Evolutionary conservation across 2,329 filamentous ascomycete species (phyloP).

Genomic region (Monosporascus cannonballus): DNA sequence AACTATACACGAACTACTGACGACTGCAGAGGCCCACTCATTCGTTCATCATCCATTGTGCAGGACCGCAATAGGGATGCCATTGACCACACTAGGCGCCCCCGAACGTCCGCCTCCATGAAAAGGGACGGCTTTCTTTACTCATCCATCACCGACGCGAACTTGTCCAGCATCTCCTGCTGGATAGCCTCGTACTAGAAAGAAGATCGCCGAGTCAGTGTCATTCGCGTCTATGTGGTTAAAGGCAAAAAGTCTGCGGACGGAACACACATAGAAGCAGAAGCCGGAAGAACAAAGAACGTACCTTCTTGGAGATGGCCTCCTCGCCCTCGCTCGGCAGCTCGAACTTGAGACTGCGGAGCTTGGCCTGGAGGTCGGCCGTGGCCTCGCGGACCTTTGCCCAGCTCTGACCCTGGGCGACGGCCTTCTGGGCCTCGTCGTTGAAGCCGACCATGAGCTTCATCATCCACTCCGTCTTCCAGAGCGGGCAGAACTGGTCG

Average conservation of each 20-base stretch:
- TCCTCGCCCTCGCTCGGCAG: slow-evolving; percentile 80
- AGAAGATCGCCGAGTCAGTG: neutral
- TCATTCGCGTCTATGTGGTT: neutral
- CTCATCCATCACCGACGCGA: slow-evolving; percentile 92
- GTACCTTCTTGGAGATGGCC: slow-evolving; percentile 74
- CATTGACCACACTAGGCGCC: too few relatives aligned
- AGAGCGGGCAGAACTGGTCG: slow-evolving; percentile 97
- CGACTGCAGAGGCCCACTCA: too few relatives aligned
- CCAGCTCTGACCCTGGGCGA: slow-evolving; percentile 88
- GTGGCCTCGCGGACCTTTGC: slow-evolving; percentile 88
- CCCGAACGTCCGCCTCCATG: neutral
- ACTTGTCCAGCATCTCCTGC: slow-evolving; percentile 93
- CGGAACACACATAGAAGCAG: neutral
- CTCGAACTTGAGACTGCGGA: slow-evolving; percentile 97
- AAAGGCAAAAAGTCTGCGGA: neutral
- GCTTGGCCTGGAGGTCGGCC: slow-evolving; percentile 72
- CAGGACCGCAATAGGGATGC: too few relatives aligned
- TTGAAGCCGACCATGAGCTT: slow-evolving; percentile 98
- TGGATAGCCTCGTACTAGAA: slow-evolving; percentile 82
- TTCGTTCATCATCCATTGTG: too few relatives aligned
- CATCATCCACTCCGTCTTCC: slow-evolving; percentile 99
- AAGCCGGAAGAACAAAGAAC: slow-evolving; percentile 16
- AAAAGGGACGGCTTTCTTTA: slow-evolving; percentile 39
- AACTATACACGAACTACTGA: too few relatives aligned
- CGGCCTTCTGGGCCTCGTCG: slow-evolving; percentile 93